A percentile compares a stretch with the other conserved stretches of the same genome.
Evolutionary conservation across 2,329 filamentous ascomycete genomes (phyloP).

Genomic region (Exophiala xenobiotica): DNA sequence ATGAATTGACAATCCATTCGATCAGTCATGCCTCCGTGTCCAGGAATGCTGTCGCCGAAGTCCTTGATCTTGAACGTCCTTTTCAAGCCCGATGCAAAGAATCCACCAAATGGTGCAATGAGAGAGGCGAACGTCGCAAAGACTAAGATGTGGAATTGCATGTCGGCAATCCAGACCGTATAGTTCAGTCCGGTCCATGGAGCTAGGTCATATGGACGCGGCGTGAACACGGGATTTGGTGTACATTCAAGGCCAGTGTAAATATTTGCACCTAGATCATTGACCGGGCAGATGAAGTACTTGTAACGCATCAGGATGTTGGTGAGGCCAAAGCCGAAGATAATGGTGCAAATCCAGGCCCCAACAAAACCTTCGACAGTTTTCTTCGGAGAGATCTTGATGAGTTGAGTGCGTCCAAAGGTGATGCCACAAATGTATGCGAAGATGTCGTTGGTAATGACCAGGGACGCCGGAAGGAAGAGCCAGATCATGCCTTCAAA

Average conservation of each 20-base stretch:
- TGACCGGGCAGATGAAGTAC: slow-evolving; percentile 98
- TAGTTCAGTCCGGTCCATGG: slow-evolving; percentile 69
- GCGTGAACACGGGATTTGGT: slow-evolving; percentile 86
- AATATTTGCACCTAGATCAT: slow-evolving; percentile 90
- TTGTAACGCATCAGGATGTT: slow-evolving; percentile 85
- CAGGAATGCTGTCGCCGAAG: slow-evolving; percentile 96
- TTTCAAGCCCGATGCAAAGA: slow-evolving; percentile 97
- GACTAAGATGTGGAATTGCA: slow-evolving; percentile 89
- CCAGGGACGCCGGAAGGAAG: slow-evolving; percentile 88
- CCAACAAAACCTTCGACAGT: slow-evolving; percentile 96
- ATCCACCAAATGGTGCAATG: slow-evolving; percentile 95
- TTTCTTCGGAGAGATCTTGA: slow-evolving; percentile 98
- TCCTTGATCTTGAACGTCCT: slow-evolving; percentile 99
- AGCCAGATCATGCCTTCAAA: slow-evolving; percentile 99
- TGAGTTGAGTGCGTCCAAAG: slow-evolving; percentile 92
- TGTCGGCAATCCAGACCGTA: slow-evolving; percentile 75
- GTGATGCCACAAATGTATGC: slow-evolving; percentile 97
- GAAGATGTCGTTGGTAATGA: slow-evolving; percentile 98
- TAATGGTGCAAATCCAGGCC: slow-evolving; percentile 91
- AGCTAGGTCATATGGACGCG: slow-evolving; percentile 71
- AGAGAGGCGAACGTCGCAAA: slow-evolving; percentile 93
- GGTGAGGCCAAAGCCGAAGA: slow-evolving; percentile 79
- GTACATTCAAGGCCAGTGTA: slow-evolving; percentile 87
- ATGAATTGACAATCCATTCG: slow-evolving; percentile 99
- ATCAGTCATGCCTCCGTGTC: slow-evolving; percentile 96